Evolutionary conservation across 306 rosid genomes (phyloP).

Genomic region (Quercus wislizeni): DNA sequence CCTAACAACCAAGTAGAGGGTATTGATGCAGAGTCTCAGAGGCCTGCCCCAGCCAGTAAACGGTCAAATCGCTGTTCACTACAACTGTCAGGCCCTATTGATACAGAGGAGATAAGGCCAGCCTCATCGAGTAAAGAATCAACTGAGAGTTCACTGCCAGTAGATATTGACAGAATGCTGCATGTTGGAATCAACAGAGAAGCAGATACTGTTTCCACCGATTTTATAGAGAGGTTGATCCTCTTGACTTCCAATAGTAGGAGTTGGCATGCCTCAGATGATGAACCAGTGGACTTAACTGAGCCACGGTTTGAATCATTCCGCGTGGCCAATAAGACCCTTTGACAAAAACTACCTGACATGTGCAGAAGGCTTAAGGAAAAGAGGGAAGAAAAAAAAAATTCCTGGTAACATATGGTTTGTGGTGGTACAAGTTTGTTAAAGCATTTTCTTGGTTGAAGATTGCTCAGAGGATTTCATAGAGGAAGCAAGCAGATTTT

Average conservation of each 20-base stretch:
- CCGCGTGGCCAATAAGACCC: slow-evolving; percentile 37
- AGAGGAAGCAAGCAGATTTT: slow-evolving; percentile 20
- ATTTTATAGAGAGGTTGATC: slow-evolving; percentile 48
- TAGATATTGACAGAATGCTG: slow-evolving; percentile 36
- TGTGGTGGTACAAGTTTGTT: not conserved
- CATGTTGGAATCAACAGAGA: slow-evolving; percentile 29
- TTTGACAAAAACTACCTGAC: slow-evolving; percentile 15
- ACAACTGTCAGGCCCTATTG: slow-evolving; percentile 26
- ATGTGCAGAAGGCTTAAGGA: slow-evolving; percentile 5
- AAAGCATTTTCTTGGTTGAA: not conserved
- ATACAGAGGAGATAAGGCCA: slow-evolving; percentile 47
- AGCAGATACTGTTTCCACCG: slow-evolving; percentile 39
- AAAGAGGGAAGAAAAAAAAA: not conserved
- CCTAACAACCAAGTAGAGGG: not conserved
- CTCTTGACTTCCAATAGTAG: slow-evolving; percentile 48
- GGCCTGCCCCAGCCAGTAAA: not conserved
- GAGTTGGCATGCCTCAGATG: slow-evolving; percentile 50
- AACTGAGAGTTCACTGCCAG: slow-evolving; percentile 32
- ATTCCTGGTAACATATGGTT: not conserved
- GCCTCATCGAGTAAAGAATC: slow-evolving; percentile 37
- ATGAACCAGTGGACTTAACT: slow-evolving; percentile 71
- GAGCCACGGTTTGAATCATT: slow-evolving; percentile 92
- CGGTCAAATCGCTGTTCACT: not conserved
- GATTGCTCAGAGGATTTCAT: slow-evolving; percentile 12
- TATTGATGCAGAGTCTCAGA: not conserved